Base-by-base conservation (phyloP, 108 stramenopile genomes). In the Nitzschia sp. region DNA sequence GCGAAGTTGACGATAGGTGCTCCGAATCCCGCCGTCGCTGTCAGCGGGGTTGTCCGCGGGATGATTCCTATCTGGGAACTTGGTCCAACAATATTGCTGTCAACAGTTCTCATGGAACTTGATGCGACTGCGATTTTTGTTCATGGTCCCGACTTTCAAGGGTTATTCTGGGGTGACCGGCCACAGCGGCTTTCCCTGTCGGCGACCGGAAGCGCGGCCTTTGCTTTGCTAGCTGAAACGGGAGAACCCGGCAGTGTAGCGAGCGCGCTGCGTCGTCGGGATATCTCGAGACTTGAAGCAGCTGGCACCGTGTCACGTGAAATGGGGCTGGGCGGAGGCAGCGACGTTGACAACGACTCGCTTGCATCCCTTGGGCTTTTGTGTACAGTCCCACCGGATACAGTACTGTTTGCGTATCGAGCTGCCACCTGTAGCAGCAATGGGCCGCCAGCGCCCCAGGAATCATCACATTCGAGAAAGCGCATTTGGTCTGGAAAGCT, bases 151-250 rank as follows among this genome's bases (percentile, higher is more conserved):
- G 87, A 91, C 53, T 94, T 90, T 64, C 80, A 85, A 5, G 87
- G 93, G 29, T 58, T 89, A 27, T 88, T 94, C 72, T 91, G 93
- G 93, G 93, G 93, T 13, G 93, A 94, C 65, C 75, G 93, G 63
- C 93, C 93, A 30, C 90, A 94, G 56, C 65, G 90, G n/a, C 76
- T 87, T 28, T 91, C 90, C 13, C 76, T 94, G n/a, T 80, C 93
- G 3, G 86, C 93, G 28, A 89, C 90, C 19, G 90, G 84, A 32
- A 91, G 90, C 3, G 76, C 87, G 22, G 71, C 84, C 28, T 91
- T 94, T 67, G 80, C 88, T 3, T 74, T 84, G 75, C 84, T 94
- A 29, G 85, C 90, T 9, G 88, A 88, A 50, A 88, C 83, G 53
- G 88, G 88, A 9, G 93, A 94, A 73, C 83, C 85, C 30, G 90